Base-by-base conservation (phyloP, 805 yeast species). In the Ogataea degrootiae region DNA sequence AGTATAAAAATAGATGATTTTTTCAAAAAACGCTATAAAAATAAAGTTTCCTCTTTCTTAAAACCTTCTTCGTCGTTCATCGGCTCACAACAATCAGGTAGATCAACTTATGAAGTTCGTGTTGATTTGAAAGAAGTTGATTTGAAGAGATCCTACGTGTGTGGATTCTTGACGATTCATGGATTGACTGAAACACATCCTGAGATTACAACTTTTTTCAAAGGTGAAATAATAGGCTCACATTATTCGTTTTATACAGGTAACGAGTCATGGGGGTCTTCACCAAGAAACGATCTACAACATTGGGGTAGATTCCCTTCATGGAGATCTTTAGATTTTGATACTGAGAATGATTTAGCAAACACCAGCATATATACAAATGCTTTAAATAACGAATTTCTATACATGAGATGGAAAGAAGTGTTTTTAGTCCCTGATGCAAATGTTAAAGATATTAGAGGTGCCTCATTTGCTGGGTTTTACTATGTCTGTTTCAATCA, bases 371-470 rank as follows among this genome's bases (percentile, higher is more conserved):
- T 59, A 11, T 66, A 68, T 49, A 35, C 58, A 12, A 53, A 55
- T 37, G 54, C 60, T 23, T 42, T 65, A 4, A 54, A 70, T 42
- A 68, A 73, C 51, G 75, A 81, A 48, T 76, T 70, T 57, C 67
- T 91, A 6, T 91, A 82, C 62, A 91, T 91, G 97, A 75, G 97
- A 55, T 91, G 98, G 98, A 91, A 91, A 67, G 98, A 91, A 65
- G 79, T 82, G 58, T 89, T 89, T 60, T 68, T 91, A 50, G 82
- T 87, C 8, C 96, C 96, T 0, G 96, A 89, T 66, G 82, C 89
- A 31, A 67, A 69, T 47, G 69, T 83, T n/a, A 77, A 72, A 50
- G 79, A 75, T 54, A 77, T 77, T 48, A 71, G 69, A 53, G 92
- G 78, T 15, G 97, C 96, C 0, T 85, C 96, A 2, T 91, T 84